phyloP scores from a whole-genome alignment of 257 asterid genomes.

The Lycium ferocissimum region DNA sequence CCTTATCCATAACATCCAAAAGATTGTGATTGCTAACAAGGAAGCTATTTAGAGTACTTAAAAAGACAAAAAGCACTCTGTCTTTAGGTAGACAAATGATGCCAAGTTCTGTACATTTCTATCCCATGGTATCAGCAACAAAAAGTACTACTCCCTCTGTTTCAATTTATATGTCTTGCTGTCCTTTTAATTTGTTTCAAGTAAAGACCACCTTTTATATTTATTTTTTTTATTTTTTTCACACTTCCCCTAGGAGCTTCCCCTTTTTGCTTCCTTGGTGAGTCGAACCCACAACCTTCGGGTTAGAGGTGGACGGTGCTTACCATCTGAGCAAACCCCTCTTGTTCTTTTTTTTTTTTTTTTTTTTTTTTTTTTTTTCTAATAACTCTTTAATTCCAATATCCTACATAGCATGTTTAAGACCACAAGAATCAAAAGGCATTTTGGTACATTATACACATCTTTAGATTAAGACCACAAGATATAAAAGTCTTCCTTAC shows the following conservation, averaged over 20 bases:
- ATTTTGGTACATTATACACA: background rate
- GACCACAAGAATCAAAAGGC: background rate
- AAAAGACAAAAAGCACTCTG: background rate
- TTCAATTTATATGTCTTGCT: background rate
- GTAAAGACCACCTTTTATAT: background rate
- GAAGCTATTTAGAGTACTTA: background rate
- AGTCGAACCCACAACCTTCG: no score
- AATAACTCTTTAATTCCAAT: background rate
- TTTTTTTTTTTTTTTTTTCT: no score
- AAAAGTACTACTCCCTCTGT: background rate
- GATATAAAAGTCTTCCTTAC: background rate
- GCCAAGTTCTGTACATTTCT: background rate
- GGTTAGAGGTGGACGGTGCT: no score
- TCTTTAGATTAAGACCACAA: background rate
- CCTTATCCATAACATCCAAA: background rate
- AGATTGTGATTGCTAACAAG: conserved; percentile 13
- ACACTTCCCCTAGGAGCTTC: no score
- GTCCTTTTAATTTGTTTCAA: background rate
- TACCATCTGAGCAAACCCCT: no score
- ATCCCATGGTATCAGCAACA: background rate
- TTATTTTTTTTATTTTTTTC: no score
- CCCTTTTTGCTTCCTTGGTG: no score
- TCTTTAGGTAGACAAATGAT: conserved; percentile 16
- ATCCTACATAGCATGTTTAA: background rate
- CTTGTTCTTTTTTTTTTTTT: no score